Base-by-base conservation (phyloP, 1,139 yeast species). In the Kodamaea derodonti region DNA sequence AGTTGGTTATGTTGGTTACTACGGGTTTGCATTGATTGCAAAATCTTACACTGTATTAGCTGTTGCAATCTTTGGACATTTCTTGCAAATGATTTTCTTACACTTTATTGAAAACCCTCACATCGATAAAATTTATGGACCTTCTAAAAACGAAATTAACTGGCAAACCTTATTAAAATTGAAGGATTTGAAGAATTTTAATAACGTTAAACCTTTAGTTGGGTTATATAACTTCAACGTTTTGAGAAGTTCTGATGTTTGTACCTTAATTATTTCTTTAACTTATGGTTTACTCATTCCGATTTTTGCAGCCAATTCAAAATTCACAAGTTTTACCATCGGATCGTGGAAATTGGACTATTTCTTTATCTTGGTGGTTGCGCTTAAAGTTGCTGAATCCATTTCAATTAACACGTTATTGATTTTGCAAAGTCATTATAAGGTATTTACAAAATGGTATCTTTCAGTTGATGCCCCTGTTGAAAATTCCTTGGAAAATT, bases 1-100 rank as follows among this genome's bases (percentile, higher is more conserved):
- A 0, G 83, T 87, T 35, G 95, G 95, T 5, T 86, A 86, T 55
- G 76, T 86, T 35, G 95, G 95, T 2, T 86, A 84, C 60, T 86
- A 86, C 52, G 95, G 95, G 1, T 77, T 84, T 52, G 88, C 92
- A 2, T 63, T 86, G 41, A 81, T 86, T 49, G 73, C 92, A 3
- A 82, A 85, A 42, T 81, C 88, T 23, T 84, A 85, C 49, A 73
- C 84, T 11, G 80, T 86, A 7, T 70, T 86, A 43, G 63, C 75
- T 20, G 83, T 84, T 24, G 85, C 95, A 1, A 63, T 85, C 14
- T 61, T 79, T 41, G 95, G 95, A 4, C 95, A 86, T 58, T 74
- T 83, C 40, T 68, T 80, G 41, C 95, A 86, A 56, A 85, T 86
- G 73, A 69, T 80, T 27, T 86, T 86, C 50, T 66, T 86, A 56